Evolutionary conservation across 129 eudicot species (phyloP), one percentile per base, ranked within the genome.

Genomic region (Silybum marianum): DNA sequence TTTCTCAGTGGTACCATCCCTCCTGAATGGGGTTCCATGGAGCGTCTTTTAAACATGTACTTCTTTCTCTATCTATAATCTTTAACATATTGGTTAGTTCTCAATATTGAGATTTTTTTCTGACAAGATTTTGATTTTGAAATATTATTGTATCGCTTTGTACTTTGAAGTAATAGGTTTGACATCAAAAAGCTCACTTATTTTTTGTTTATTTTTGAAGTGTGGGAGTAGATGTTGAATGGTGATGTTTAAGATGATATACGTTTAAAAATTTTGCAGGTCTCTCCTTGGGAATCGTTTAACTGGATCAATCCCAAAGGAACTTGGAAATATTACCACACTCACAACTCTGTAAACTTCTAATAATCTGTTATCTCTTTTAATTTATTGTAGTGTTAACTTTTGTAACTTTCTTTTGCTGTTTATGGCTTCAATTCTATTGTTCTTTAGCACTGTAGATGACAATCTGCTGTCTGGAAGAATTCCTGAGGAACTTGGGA

Each of bases 1-100:
- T 86, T 80, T 83, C 89, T 93, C 34, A 84, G 77, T 71, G 96
- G 97, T 14, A 72, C 87, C 24, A 86, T 93, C 71, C 97, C 96
- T 48, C 85, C 58, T 51, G 85, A 77, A 90, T 89, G 94, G 90
- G 93, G 91, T 76, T 87, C 94, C 81, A 85, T 87, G 88, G 75
- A 84, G 9, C 91, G 28, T 39, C 28, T 89, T 18, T 24, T 77
- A 19, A 88, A 72, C 69, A 77, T 91, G 97, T 91, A 42, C 21
- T 63, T 30, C 19, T 58, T 70, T 48, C 68, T 40, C 23, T 44
- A 42, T 7, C 0, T 28, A 42, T 78, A 22, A 13, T 71, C 68
- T 51, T 21, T 22, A 71, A n/a, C n/a, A n/a, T n/a, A n/a, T n/a
- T n/a, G n/a, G n/a, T n/a, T n/a, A n/a, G n/a, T n/a, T n/a, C 12